These are phyloP conservation scores for Rhodocollybia butyracea DNA, from an alignment of 768 basidiomycete species.

Conservation along the genomic window DNA sequence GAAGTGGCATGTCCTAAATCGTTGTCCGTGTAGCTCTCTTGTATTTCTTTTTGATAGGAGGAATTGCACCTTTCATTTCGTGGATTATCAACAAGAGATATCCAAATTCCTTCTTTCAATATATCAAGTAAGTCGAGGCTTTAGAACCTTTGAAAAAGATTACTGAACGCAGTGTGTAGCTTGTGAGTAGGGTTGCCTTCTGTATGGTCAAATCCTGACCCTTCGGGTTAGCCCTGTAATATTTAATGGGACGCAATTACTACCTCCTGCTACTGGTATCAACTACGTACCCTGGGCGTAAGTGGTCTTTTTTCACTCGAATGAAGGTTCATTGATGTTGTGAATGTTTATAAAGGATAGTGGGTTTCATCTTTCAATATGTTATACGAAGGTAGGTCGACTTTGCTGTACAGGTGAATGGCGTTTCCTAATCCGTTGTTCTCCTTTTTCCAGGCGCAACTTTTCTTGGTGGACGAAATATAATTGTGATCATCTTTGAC, in stretches of 20 bases:
- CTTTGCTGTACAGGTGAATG: too few relatives aligned
- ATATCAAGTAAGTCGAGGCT: slow-evolving; percentile 55
- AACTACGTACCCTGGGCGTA: slow-evolving; percentile 81
- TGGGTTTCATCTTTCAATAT: slow-evolving; percentile 78
- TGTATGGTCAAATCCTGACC: too few relatives aligned
- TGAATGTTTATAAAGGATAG: slow-evolving; percentile 25
- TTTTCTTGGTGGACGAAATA: slow-evolving; percentile 79
- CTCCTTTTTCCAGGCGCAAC: slow-evolving; percentile 20
- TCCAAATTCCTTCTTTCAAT: slow-evolving; percentile 60
- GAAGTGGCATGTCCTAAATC: slow-evolving; percentile 31
- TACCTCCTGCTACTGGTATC: slow-evolving; percentile 82
- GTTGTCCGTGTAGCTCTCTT: slow-evolving; percentile 38
- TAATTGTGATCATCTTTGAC: slow-evolving; percentile 48
- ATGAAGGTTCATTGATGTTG: background rate
- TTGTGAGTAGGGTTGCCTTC: slow-evolving; percentile 43
- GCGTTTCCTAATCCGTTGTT: too few relatives aligned
- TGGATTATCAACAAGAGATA: slow-evolving; percentile 63
- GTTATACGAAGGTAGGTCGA: slow-evolving; percentile 49
- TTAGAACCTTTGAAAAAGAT: slow-evolving; percentile 3
- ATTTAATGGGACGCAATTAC: slow-evolving; percentile 62
- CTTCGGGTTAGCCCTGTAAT: slow-evolving; percentile 55
- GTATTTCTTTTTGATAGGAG: slow-evolving; percentile 75
- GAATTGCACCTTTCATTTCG: slow-evolving; percentile 56
- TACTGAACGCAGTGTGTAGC: slow-evolving; percentile 32
- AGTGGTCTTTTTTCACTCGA: slow-evolving; percentile 12